Percentiles rank a stretch among this genome's conserved stretches.
phyloP scores from a whole-genome alignment of 2,329 filamentous ascomycete species.

The Exutisphaerella laricina region DNA sequence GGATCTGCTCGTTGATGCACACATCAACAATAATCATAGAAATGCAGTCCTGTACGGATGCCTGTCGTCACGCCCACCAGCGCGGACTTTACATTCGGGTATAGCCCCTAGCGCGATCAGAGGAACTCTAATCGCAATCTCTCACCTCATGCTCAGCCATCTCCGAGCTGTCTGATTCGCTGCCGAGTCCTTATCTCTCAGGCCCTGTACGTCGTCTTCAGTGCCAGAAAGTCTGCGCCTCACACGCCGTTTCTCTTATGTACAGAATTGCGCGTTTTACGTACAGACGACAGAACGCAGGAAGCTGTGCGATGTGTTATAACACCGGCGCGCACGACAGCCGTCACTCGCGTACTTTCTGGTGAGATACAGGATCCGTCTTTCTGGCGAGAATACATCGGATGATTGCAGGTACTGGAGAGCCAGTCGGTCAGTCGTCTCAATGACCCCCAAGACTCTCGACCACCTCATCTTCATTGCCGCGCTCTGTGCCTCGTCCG shows the following conservation, averaged over 20 bases:
- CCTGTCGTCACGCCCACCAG: not conserved
- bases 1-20: too few relatives aligned
- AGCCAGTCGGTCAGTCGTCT: conserved; percentile 7
- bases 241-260: conserved; percentile 15
- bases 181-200: conserved; percentile 6
- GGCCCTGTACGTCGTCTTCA: conserved; percentile 1
- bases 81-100: not conserved
- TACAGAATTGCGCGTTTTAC: conserved; percentile 18
- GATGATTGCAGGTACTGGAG: too few relatives aligned
- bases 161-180: conserved; percentile 2
- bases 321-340: conserved; percentile 10
- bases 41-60: too few relatives aligned
- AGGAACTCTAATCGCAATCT: conserved; percentile 1
- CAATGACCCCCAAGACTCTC: conserved; percentile 35
- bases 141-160: not conserved
- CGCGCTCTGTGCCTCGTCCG: conserved; percentile 27
- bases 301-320: not conserved
- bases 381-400: too few relatives aligned
- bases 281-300: conserved; percentile 13
- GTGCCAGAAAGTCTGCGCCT: conserved; percentile 9
- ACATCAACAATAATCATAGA: too few relatives aligned
- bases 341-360: conserved; percentile 9
- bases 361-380: too few relatives aligned
- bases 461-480: conserved; percentile 32
- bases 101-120: not conserved